Evolutionary conservation across 805 yeast genomes (phyloP), one percentile per base, ranked within the genome.

Genomic region (Kodamaea laetipori): DNA sequence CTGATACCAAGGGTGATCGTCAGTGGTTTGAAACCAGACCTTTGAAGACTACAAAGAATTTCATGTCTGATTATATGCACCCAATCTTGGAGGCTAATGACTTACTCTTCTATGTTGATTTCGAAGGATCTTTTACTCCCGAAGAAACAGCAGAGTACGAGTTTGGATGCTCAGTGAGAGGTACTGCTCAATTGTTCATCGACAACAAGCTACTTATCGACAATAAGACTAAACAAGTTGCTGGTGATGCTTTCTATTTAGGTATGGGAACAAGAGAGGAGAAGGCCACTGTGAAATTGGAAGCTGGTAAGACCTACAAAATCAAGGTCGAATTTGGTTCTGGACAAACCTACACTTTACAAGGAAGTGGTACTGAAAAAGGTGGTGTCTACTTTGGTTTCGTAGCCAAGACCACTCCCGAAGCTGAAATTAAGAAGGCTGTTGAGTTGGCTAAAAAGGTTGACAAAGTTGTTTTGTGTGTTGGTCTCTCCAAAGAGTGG

Each of bases 251-350:
- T 3, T 80, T 78, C 64, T 78, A 77, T 58, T 55, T 67, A 45
- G 76, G 77, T 11, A 53, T 64, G 56, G 86, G 84, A 38, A 74
- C 86, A 11, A 53, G 69, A 27, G 84, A 80, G 58, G 80, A 64
- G 50, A 60, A 52, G 6, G 73, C 73, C 3, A 50, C 56, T 5
- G 53, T 73, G 24, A 30, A 50, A 1, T 61, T 79, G 44, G 68
- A 64, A 39, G 67, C 66, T 46, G 84, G 82, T 3, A 55, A 61
- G 36, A 51, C 55, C 15, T 79, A 80, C 64, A 62, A 67, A 19
- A 45, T 79, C 46, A 66, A 59, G 45, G 69, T 79, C 37, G 77
- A 74, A 52, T 80, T 67, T 51, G 85, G 82, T 15, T 67, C 79
- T n/a, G 65, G 73, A 13, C 60, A 63, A 9, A 78, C 82, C 18